Evolutionary conservation across 495 filamentous ascomycete genomes (phyloP), one percentile per base, ranked within the genome.

Genomic region (Chlorociboria aeruginascens): DNA sequence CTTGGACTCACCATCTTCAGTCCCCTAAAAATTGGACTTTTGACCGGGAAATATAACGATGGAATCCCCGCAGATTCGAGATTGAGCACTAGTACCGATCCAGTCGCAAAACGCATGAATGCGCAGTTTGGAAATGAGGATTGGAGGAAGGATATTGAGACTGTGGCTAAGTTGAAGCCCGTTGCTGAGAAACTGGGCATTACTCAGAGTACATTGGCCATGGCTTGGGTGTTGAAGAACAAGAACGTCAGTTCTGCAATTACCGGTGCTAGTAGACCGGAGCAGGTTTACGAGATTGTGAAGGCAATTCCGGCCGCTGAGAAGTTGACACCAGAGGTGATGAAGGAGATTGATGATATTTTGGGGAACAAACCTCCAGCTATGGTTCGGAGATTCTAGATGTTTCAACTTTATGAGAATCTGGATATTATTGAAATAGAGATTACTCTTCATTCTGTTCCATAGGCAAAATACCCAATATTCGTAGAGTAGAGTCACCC

Each of bases 1-100:
- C 66, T 85, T 0, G 85, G 86, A 3, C 64, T 92, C 47, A 89
- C 86, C 7, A 73, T 77, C 14, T 90, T 82, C 64, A 81, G 73
- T 7, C 85, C 86, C 1, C 61, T 94, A 40, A 77, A 80, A 55
- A 71, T 73, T 34, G 87, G 87, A 7, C 65, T 90, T 39, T 66
- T 92, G 49, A 86, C 82, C 0, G 86, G 86, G 7, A 94, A 92
- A 66, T 92, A 94, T 64, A 83, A 83, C 61, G 68, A 82, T 46
- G 76, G 74, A 28, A 68, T 82, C 29, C 79, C 79, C 0, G 61
- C 71, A 12, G 73, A 71, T 53, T 74, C 72, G 2, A 66, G 79
- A 32, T 68, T 78, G 35, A 69, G 68, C 7, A 65, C 64, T 46
- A 63, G 64, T 34, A 51, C 63, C 29, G 69, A 73, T 43, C 16